Evolutionary conservation across 2,329 filamentous ascomycete species (phyloP).

Genomic region (Trichoderma endophyticum): DNA sequence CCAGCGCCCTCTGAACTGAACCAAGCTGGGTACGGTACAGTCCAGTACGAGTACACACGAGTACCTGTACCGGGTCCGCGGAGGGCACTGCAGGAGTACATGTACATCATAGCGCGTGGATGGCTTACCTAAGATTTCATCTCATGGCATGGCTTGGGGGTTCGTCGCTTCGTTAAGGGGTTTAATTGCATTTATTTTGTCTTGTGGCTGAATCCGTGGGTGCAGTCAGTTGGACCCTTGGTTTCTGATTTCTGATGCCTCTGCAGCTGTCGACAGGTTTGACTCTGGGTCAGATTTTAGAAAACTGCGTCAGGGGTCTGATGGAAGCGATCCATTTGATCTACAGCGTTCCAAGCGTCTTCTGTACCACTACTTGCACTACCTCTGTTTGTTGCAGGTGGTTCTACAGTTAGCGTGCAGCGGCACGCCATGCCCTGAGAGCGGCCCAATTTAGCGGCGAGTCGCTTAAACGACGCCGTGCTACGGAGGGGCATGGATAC

Average conservation of each 20-base stretch:
- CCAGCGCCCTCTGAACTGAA: neutral
- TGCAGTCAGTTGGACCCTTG: neutral
- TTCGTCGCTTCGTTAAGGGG: neutral
- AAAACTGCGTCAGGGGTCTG: neutral
- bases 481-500: neutral
- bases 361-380: neutral
- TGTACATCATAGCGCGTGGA: neutral
- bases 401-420: neutral
- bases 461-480: slow-evolving; percentile 5
- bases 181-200: neutral
- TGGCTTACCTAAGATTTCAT: neutral
- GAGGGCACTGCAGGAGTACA: neutral
- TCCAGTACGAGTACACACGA: too few species aligned
- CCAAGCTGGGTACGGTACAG: too few species aligned
- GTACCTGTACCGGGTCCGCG: neutral
- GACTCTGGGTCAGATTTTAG: neutral
- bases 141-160: neutral
- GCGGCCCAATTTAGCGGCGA: slow-evolving; percentile 7
- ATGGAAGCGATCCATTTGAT: neutral
- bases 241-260: too few species aligned
- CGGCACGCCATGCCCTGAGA: slow-evolving; percentile 7
- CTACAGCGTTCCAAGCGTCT: neutral
- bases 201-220: neutral
- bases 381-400: neutral
- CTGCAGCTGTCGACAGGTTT: neutral